Percentiles rank a stretch among this genome's conserved stretches.
These are phyloP conservation scores for Jamesozyma gamospora DNA, from an alignment of 805 yeast genomes.

Conservation along the genomic window DNA sequence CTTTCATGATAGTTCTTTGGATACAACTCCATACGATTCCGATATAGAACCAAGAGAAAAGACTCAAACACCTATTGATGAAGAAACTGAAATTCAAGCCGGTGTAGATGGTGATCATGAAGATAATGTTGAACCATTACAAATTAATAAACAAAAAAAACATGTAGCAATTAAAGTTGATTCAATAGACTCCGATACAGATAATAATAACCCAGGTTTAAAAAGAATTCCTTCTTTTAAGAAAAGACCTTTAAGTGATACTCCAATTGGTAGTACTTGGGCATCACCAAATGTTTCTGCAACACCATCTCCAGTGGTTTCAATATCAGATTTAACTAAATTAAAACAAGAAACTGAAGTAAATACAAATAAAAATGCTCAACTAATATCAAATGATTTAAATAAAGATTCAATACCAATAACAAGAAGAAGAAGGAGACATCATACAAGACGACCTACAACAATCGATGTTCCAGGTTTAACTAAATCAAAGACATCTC, in stretches of 20 bases:
- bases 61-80: slow-evolving; percentile 1
- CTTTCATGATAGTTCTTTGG: slow-evolving; percentile 1
- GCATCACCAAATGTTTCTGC: slow-evolving; percentile 41
- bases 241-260: slow-evolving; percentile 64
- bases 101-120: background rate
- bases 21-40: slow-evolving; percentile 4
- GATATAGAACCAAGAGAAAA: slow-evolving; percentile 4
- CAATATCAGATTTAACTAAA: slow-evolving; percentile 5
- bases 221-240: slow-evolving; percentile 44
- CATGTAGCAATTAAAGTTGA: background rate
- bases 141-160: background rate
- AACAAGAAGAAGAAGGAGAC: slow-evolving; percentile 1
- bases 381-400: background rate
- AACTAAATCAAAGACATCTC: slow-evolving; percentile 68
- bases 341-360: background rate
- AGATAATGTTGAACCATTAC: background rate
- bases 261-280: slow-evolving; percentile 53
- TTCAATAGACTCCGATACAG: background rate
- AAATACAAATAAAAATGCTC: background rate
- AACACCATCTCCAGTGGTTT: slow-evolving; percentile 23
- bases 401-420: background rate
- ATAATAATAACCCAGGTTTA: background rate
- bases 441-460: slow-evolving; percentile 51
- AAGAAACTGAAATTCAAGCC: background rate
- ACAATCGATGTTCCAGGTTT: slow-evolving; percentile 90